Evolutionary conservation across 495 filamentous ascomycete species (phyloP).

Genomic region (Monascus purpureus): DNA sequence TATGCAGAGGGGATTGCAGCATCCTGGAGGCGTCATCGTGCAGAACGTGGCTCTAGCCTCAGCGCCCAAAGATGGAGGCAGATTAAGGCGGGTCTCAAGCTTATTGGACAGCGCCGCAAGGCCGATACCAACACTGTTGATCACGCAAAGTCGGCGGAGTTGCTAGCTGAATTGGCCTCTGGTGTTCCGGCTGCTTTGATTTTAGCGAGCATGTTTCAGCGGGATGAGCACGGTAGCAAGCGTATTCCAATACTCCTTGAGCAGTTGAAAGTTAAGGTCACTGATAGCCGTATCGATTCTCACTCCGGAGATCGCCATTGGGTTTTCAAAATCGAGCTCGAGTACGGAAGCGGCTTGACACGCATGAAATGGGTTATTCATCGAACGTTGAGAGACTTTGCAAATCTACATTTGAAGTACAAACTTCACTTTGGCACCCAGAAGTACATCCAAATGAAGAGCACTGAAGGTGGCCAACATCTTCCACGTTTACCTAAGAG

Average conservation of each 20-base stretch:
- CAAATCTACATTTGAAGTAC: slow-evolving; percentile 87
- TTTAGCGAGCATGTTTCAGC: slow-evolving; percentile 89
- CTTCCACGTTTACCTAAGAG: slow-evolving; percentile 80
- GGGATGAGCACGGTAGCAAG: slow-evolving; percentile 91
- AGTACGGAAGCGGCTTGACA: slow-evolving; percentile 90
- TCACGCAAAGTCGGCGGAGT: slow-evolving; percentile 86
- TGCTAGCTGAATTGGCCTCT: slow-evolving; percentile 88
- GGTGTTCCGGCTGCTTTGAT: slow-evolving; percentile 86
- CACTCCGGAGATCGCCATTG: slow-evolving; percentile 63
- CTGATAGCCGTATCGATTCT: slow-evolving; percentile 56
- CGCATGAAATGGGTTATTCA: slow-evolving; percentile 96
- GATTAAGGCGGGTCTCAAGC: slow-evolving; percentile 70
- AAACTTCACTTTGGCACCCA: slow-evolving; percentile 70
- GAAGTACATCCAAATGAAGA: slow-evolving; percentile 54
- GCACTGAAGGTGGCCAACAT: slow-evolving; percentile 35
- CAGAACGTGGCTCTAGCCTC: slow-evolving; percentile 54
- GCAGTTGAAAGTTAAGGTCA: slow-evolving; percentile 80
- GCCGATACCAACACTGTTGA: slow-evolving; percentile 75
- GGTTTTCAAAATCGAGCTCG: slow-evolving; percentile 80
- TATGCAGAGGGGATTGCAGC: slow-evolving; percentile 31
- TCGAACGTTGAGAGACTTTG: slow-evolving; percentile 74
- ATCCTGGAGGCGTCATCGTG: slow-evolving; percentile 39
- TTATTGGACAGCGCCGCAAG: slow-evolving; percentile 66
- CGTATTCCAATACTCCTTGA: slow-evolving; percentile 89
- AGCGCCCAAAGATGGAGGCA: slow-evolving; percentile 78